Percentiles rank a stretch among this genome's conserved stretches.
These are phyloP conservation scores for Thelonectria rubi DNA, from an alignment of 2,329 filamentous ascomycete species.

Conservation along the genomic window DNA sequence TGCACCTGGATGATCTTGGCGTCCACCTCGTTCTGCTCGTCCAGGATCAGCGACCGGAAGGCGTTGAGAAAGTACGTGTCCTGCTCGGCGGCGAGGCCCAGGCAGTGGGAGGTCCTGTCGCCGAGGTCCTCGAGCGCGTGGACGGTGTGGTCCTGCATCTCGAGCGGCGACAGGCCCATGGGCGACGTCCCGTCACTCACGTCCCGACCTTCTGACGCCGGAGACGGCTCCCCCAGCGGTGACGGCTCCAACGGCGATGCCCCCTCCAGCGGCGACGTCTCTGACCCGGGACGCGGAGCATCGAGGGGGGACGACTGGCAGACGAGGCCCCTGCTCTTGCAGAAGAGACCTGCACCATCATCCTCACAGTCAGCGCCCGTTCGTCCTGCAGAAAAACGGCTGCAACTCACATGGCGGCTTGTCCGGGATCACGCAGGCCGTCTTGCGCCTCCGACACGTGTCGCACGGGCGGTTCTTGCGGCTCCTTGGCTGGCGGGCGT, in stretches of 20 bases:
- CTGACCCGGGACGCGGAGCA: conserved; percentile 3
- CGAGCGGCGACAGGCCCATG: conserved; percentile 18
- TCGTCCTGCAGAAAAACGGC: too few relatives aligned
- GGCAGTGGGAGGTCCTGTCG: conserved; percentile 54
- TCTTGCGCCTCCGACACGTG: conserved; percentile 55
- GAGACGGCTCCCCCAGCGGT: conserved; percentile 17
- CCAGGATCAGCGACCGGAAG: conserved; percentile 57
- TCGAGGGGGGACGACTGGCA: conserved; percentile 45
- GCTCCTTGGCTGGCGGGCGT: conserved; percentile 52
- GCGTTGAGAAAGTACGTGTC: conserved; percentile 57
- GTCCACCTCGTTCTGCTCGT: conserved; percentile 54
- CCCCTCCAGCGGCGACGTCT: conserved; percentile 1
- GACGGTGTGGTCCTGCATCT: conserved; percentile 25
- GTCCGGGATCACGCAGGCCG: conserved; percentile 56
- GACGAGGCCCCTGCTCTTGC: conserved; percentile 45
- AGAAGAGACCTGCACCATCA: conserved; percentile 45
- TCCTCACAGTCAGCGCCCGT: background rate
- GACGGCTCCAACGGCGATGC: background rate
- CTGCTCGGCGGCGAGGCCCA: conserved; percentile 57
- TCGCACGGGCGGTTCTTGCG: conserved; percentile 59
- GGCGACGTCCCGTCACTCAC: background rate
- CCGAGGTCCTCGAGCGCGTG: conserved; percentile 54
- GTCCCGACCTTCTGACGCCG: conserved; percentile 3
- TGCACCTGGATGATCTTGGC: conserved; percentile 56
- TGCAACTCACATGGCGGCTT: conserved; percentile 54